A percentile compares a stretch with the other conserved stretches of the same genome.
These are phyloP conservation scores for Cladophialophora exuberans DNA, from an alignment of 2,329 filamentous ascomycete genomes.

Conservation along the genomic window DNA sequence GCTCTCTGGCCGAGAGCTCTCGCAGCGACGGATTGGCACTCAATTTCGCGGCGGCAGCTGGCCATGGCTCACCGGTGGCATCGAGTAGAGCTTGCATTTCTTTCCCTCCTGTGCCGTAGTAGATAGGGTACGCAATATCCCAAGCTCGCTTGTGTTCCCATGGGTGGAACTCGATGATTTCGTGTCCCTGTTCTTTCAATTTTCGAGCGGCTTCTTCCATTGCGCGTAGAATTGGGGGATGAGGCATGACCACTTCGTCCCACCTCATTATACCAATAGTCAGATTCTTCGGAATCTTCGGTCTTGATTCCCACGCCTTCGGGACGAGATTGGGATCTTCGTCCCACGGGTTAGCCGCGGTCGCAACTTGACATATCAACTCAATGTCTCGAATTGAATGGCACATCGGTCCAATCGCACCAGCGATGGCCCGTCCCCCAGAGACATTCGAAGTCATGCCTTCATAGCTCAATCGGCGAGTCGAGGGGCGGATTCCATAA, in stretches of 20 bases:
- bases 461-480: constrained; percentile 41
- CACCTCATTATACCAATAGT: constrained; percentile 66
- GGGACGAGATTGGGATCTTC: constrained; percentile 55
- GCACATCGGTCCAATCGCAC: constrained; percentile 58
- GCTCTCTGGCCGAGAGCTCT: neutral
- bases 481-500: constrained; percentile 46
- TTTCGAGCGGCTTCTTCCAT: constrained; percentile 49
- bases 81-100: neutral
- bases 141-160: constrained; percentile 54
- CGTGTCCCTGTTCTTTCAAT: constrained; percentile 40
- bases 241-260: constrained; percentile 66
- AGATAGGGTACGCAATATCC: constrained; percentile 37
- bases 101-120: neutral
- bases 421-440: constrained; percentile 41
- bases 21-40: neutral
- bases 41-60: constrained; percentile 1
- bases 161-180: constrained; percentile 54
- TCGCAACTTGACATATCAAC: constrained; percentile 45
- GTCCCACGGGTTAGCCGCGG: constrained; percentile 54
- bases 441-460: neutral
- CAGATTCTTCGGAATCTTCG: constrained; percentile 40
- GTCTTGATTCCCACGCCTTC: constrained; percentile 52
- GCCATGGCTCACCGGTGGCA: neutral
- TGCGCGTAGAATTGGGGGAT: constrained; percentile 62
- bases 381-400: constrained; percentile 54